Evolutionary conservation across 257 asterid species (phyloP), one percentile per base, ranked within the genome.

Genomic region (Salvia rosmarinus): DNA sequence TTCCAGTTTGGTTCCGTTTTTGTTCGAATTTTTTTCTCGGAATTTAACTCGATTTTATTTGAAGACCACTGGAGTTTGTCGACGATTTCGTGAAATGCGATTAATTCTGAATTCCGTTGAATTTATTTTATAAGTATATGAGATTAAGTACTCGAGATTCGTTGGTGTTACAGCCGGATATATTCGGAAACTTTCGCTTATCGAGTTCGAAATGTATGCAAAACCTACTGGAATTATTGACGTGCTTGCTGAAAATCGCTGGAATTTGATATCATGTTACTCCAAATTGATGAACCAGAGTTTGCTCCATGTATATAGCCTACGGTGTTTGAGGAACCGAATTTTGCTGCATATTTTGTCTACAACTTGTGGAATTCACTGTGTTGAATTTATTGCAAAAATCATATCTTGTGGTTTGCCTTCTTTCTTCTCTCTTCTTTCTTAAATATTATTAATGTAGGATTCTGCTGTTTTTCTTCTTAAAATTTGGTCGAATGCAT

Each of bases 331-430:
- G 50, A 56, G 37, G 51, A 44, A 42, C 11, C n/a, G 49, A 21
- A 67, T n/a, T 64, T 47, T 66, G 63, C 49, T 43, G 63, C 61
- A 28, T 25, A 25, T 9, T 34, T 44, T 47, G 39, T 5, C 43
- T 10, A 7, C 32, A 5, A 4, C 9, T n/a, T 42, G 57, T 73
- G 20, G 19, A 67, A 64, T 71, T 47, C 42, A 7, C 10, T 16
- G 6, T 16, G 17, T 58, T 70, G 63, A 51, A 16, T 63, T 55
- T 61, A 19, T 12, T 61, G 56, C 25, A 49, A 17, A 9, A n/a
- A 46, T 17, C 42, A 54, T 32, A 2, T n/a, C 16, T 4, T 12
- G 6, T 34, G 30, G 17, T 32, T 19, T 43, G 12, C 11, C n/a
- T 44, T 25, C 1, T 25, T 25, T 25, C 30, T 25, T 25, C 30